A percentile compares a stretch with the other conserved stretches of the same genome.
Conservation (phyloP, 306 rosid genomes). For the Macrotyloma uniflorum region DNA sequence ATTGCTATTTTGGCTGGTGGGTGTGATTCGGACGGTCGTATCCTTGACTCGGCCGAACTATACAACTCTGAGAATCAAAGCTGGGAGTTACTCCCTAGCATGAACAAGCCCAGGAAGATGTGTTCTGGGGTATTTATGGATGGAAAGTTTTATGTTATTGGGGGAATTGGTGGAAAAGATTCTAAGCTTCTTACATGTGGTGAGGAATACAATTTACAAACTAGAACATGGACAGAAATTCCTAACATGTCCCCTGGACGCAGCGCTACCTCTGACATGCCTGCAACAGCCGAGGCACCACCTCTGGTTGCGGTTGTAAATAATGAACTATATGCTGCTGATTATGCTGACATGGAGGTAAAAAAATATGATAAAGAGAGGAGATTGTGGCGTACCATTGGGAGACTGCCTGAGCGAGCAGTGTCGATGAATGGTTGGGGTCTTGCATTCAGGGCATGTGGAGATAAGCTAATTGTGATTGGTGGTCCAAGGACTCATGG, state of each 20-base stretch:
- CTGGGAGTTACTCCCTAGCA: constrained; percentile 70
- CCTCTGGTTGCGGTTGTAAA: constrained; percentile 88
- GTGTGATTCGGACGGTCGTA: constrained; percentile 69
- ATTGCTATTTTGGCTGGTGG: constrained; percentile 89
- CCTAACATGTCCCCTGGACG: constrained; percentile 88
- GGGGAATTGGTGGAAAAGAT: constrained; percentile 81
- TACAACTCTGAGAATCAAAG: constrained; percentile 79
- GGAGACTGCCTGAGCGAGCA: constrained; percentile 78
- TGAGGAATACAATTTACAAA: constrained; percentile 70
- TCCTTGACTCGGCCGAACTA: constrained; percentile 67
- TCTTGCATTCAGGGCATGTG: constrained; percentile 89
- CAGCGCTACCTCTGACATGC: constrained; percentile 52
- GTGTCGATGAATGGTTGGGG: constrained; percentile 95
- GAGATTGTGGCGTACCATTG: constrained; percentile 59
- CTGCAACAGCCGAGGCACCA: constrained; percentile 77
- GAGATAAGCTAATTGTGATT: constrained; percentile 75
- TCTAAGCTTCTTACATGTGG: constrained; percentile 75
- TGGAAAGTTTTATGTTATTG: constrained; percentile 71
- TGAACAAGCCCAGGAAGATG: constrained; percentile 85
- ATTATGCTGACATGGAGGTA: constrained; percentile 85
- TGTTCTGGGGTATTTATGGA: constrained; percentile 92
- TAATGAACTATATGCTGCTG: constrained; percentile 78
- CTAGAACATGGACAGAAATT: constrained; percentile 68
- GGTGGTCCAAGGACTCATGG: constrained; percentile 76
- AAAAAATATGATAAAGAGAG: constrained; percentile 64